A percentile compares a stretch with the other conserved stretches of the same genome.
These are phyloP conservation scores for Periglandula ipomoeae DNA, from an alignment of 2,329 filamentous ascomycete species.

Conservation along the genomic window DNA sequence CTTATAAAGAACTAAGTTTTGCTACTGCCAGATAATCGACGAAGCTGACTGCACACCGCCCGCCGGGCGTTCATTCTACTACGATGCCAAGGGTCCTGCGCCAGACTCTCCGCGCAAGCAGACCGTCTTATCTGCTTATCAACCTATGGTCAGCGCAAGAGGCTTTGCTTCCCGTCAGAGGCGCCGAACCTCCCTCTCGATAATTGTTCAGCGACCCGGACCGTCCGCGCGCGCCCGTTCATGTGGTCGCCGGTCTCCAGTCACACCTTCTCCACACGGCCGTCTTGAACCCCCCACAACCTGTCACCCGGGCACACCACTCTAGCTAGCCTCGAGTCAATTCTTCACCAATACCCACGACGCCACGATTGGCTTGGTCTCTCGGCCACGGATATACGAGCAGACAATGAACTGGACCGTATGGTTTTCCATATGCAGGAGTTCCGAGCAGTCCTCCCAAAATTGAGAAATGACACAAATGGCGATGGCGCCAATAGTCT, in stretches of 20 bases:
- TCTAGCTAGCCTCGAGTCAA: neutral
- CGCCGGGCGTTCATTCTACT: neutral
- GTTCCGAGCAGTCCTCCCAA: neutral
- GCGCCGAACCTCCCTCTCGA: neutral
- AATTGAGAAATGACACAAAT: neutral
- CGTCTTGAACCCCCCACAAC: neutral
- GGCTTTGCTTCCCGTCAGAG: neutral
- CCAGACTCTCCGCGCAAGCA: neutral
- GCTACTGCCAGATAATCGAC: no score
- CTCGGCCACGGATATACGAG: neutral
- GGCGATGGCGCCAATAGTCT: neutral
- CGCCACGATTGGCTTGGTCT: neutral
- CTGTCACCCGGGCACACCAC: neutral
- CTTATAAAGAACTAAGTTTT: no score
- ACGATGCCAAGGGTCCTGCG: neutral
- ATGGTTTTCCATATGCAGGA: neutral
- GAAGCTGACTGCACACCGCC: neutral
- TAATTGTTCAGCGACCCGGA: conserved; percentile 1
- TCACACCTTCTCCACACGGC: neutral
- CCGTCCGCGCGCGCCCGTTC: conserved; percentile 1
- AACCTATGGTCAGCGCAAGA: neutral
- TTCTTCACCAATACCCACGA: neutral
- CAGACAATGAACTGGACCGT: neutral
- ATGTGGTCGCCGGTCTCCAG: conserved; percentile 2
- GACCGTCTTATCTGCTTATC: neutral